Conservation (phyloP, 2,329 filamentous ascomycete species). For the Aspergillus sp. region DNA sequence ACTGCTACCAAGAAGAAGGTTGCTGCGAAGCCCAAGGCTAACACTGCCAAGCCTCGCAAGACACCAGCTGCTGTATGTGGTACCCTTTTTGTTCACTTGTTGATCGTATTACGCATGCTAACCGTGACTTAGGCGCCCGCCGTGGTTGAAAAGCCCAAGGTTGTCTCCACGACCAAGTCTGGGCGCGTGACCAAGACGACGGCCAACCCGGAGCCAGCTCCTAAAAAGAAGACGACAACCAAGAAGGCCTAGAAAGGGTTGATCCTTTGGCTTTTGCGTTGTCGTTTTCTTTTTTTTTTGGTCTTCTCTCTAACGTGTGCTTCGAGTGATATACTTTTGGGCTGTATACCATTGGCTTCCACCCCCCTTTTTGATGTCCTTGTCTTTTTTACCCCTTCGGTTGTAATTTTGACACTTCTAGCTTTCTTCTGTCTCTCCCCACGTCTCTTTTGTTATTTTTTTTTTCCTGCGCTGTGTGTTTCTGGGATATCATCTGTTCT, state of each 20-base stretch:
- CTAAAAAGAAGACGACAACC: constrained; percentile 20
- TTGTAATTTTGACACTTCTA: constrained; percentile 18
- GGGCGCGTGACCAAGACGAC: constrained; percentile 70
- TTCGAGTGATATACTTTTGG: constrained; percentile 13
- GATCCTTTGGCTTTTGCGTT: neutral
- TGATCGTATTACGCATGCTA: constrained; percentile 8
- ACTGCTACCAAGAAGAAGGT: constrained; percentile 43
- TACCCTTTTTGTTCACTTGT: neutral
- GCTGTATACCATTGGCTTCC: constrained; percentile 16
- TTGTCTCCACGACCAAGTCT: constrained; percentile 74
- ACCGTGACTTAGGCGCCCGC: constrained; percentile 49
- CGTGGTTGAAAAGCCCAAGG: constrained; percentile 60
- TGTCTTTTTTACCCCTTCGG: constrained; percentile 6
- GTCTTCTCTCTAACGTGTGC: constrained; percentile 9
- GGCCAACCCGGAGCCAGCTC: constrained; percentile 34
- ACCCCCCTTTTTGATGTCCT: constrained; percentile 9
- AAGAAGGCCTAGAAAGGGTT: neutral
- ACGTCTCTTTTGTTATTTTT: constrained; percentile 12
- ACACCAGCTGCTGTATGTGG: constrained; percentile 36
- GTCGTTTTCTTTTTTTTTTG: constrained; percentile 7
- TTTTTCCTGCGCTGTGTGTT: constrained; percentile 11
- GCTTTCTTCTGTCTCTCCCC: too few species aligned
- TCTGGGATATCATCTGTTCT: constrained; percentile 18
- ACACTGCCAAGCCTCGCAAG: constrained; percentile 49
- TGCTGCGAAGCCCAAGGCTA: constrained; percentile 44